These are phyloP conservation scores for Parasitella parasitica DNA, from an alignment of 371 early-diverging fungal species.

Conservation along the genomic window DNA sequence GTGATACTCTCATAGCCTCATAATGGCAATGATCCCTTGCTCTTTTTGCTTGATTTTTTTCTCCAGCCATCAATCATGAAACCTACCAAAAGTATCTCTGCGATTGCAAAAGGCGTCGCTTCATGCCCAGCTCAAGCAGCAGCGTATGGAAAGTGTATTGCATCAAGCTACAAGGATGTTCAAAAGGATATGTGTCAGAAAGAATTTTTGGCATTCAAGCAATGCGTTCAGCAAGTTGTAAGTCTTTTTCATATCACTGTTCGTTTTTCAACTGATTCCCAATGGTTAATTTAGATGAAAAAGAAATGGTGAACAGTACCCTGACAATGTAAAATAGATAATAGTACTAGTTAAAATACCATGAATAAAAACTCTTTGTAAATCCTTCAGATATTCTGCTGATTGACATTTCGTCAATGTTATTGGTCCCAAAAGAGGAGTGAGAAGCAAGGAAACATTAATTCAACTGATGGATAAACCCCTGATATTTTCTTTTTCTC, in stretches of 20 bases:
- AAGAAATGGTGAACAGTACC: conserved; percentile 14
- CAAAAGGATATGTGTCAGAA: conserved; percentile 58
- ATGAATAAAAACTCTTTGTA: background rate
- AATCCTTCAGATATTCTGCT: too few species aligned
- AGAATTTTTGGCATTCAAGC: conserved; percentile 60
- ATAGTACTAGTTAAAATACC: background rate
- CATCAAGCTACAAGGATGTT: conserved; percentile 51
- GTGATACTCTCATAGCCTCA: background rate
- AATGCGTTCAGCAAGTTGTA: conserved; percentile 58
- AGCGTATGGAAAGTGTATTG: conserved; percentile 60
- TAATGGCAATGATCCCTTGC: background rate
- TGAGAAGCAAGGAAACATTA: background rate
- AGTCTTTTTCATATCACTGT: conserved; percentile 6
- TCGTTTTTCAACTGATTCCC: background rate
- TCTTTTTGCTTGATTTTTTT: background rate
- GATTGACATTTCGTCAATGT: background rate
- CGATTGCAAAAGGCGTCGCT: conserved; percentile 42
- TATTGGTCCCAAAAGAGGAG: background rate
- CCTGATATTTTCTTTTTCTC: background rate
- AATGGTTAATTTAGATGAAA: conserved; percentile 12
- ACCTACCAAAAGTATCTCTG: conserved; percentile 31
- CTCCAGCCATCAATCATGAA: background rate
- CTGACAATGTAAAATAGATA: background rate
- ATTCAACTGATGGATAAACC: background rate
- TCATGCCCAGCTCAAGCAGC: conserved; percentile 47